phyloP scores from a whole-genome alignment of 2,329 filamentous ascomycete species.

The Aspergillus sp. region DNA sequence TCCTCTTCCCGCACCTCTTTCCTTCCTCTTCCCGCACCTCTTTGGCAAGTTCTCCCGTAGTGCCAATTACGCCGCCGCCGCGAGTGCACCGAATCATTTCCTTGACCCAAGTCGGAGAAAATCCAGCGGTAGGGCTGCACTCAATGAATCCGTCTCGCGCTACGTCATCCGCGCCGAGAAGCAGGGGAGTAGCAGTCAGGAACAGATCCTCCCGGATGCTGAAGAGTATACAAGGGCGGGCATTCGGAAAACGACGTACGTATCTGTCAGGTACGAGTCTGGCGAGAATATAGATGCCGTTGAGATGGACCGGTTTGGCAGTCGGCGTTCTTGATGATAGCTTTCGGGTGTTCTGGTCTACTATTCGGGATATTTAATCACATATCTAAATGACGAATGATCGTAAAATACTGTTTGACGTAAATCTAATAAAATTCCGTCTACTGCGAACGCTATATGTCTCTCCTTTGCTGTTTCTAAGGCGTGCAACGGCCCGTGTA shows the following conservation, averaged over 20 bases:
- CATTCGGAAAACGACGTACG: not conserved
- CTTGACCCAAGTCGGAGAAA: not conserved
- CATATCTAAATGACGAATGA: no score
- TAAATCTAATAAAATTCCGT: not conserved
- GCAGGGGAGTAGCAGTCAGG: not conserved
- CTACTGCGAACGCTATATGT: not conserved
- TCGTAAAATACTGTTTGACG: not conserved
- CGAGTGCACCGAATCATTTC: not conserved
- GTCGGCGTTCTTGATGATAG: not conserved
- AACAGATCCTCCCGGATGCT: not conserved
- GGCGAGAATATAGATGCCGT: not conserved
- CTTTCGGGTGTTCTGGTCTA: not conserved
- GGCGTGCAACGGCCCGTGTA: conserved; percentile 53
- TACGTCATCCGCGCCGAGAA: not conserved
- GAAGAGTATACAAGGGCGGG: not conserved
- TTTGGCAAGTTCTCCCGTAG: conserved; percentile 1
- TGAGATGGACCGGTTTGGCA: not conserved
- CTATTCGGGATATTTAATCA: not conserved
- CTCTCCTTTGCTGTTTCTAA: conserved; percentile 29
- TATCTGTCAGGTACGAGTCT: not conserved
- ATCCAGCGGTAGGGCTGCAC: not conserved
- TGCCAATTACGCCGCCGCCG: not conserved
- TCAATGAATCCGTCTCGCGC: not conserved
- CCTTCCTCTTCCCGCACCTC: conserved; percentile 10
- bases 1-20: conserved; percentile 11